phyloP scores from a whole-genome alignment of 2,329 filamentous ascomycete genomes.

The Monilinia laxa region DNA sequence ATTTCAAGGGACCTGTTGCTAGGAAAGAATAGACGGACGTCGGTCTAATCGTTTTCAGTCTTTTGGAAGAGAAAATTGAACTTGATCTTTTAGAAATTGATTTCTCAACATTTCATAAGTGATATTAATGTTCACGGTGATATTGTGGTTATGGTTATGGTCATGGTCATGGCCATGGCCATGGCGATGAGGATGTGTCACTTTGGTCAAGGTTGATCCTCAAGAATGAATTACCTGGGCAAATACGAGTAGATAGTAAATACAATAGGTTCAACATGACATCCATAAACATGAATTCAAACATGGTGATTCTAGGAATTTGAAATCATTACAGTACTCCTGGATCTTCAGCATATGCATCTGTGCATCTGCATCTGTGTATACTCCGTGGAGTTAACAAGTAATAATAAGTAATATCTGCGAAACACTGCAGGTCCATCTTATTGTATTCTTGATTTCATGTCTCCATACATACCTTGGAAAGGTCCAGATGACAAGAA shows the following conservation, averaged over 20 bases:
- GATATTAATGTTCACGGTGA: neutral
- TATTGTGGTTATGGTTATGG: too few relatives aligned
- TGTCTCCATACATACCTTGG: neutral
- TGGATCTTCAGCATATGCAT: neutral
- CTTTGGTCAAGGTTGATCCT: neutral
- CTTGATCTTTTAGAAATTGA: neutral
- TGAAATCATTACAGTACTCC: neutral
- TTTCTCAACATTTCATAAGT: neutral
- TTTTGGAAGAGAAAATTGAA: neutral
- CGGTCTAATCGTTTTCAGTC: neutral
- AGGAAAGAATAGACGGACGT: too few relatives aligned
- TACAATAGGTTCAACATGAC: neutral
- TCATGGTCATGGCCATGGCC: neutral
- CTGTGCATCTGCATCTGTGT: neutral
- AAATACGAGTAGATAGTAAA: too few relatives aligned
- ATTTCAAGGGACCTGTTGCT: too few relatives aligned
- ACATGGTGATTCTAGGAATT: neutral
- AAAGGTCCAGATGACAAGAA: neutral
- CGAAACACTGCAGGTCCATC: neutral
- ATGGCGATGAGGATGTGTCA: neutral
- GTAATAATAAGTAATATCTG: neutral
- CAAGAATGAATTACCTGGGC: neutral
- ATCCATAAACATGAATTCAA: neutral
- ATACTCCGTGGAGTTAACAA: too few relatives aligned
- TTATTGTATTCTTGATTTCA: neutral